These are phyloP conservation scores for Medicago truncatula DNA, from an alignment of 306 rosid species.

Conservation along the genomic window DNA sequence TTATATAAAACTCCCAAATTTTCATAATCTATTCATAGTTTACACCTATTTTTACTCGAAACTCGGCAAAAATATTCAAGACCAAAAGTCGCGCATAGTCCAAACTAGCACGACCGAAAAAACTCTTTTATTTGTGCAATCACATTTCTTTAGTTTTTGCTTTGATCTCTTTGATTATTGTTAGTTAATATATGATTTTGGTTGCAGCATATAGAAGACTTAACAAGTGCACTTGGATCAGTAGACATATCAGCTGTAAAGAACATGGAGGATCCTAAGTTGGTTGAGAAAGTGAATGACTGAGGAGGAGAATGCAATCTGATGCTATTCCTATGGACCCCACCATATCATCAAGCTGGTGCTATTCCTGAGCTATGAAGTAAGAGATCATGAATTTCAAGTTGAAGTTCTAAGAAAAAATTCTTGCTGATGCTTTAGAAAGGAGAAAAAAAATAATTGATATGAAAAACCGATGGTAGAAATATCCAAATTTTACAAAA, in stretches of 20 bases:
- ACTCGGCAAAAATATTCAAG: no score
- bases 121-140: neutral
- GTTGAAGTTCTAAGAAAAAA: neutral
- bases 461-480: conserved; percentile 18
- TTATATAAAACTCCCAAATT: neutral
- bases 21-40: no score
- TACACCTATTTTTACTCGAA: no score
- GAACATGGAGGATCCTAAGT: conserved; percentile 46
- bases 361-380: conserved; percentile 24
- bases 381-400: conserved; percentile 27
- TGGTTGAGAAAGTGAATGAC: conserved; percentile 47
- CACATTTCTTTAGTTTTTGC: conserved; percentile 29
- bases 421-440: conserved; percentile 41
- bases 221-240: conserved; percentile 57
- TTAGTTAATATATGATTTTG: neutral
- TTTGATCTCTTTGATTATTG: conserved; percentile 2
- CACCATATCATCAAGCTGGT: conserved; percentile 19
- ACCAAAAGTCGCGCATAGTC: no score
- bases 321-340: conserved; percentile 16
- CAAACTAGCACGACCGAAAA: no score
- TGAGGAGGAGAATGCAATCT: conserved; percentile 36
- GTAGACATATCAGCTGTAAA: conserved; percentile 51
- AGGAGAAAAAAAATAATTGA: conserved; percentile 21
- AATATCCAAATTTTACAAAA: conserved; percentile 35
- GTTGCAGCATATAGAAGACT: conserved; percentile 60